These are phyloP conservation scores for Phialophora expanda DNA, from an alignment of 2,329 filamentous ascomycete genomes.

Conservation along the genomic window DNA sequence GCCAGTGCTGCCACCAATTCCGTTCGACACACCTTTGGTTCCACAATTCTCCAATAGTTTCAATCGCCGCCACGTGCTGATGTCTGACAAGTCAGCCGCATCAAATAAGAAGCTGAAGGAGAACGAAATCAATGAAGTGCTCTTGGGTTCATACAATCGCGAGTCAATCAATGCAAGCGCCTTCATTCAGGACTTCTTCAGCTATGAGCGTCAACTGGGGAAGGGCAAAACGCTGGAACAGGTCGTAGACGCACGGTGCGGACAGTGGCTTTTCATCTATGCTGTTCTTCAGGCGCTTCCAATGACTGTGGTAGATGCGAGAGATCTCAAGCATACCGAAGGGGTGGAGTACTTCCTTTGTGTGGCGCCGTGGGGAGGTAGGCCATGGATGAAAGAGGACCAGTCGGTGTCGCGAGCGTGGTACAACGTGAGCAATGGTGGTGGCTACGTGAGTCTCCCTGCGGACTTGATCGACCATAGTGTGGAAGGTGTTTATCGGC, in stretches of 20 bases:
- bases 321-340: slow-evolving; percentile 51
- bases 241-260: slow-evolving; percentile 53
- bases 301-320: slow-evolving; percentile 56
- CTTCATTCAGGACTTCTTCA: slow-evolving; percentile 56
- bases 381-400: slow-evolving; percentile 56
- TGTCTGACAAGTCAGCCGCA: slow-evolving; percentile 75
- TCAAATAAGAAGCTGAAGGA: slow-evolving; percentile 75
- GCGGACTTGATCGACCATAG: slow-evolving; percentile 69
- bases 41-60: slow-evolving; percentile 66
- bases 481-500: slow-evolving; percentile 69
- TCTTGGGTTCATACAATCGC: slow-evolving; percentile 82
- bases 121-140: slow-evolving; percentile 74
- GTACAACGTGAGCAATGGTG: slow-evolving; percentile 65
- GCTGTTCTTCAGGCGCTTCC: slow-evolving; percentile 57
- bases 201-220: slow-evolving; percentile 53
- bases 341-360: slow-evolving; percentile 59
- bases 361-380: slow-evolving; percentile 54
- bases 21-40: slow-evolving; percentile 82
- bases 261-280: slow-evolving; percentile 60
- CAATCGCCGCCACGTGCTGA: slow-evolving; percentile 67
- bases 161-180: slow-evolving; percentile 63
- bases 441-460: slow-evolving; percentile 65
- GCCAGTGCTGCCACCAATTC: slow-evolving; percentile 87
- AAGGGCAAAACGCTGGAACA: slow-evolving; percentile 53
- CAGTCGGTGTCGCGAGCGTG: slow-evolving; percentile 52